Base-by-base conservation (phyloP, 2,329 filamentous ascomycete genomes). In the Huntiella savannae region DNA sequence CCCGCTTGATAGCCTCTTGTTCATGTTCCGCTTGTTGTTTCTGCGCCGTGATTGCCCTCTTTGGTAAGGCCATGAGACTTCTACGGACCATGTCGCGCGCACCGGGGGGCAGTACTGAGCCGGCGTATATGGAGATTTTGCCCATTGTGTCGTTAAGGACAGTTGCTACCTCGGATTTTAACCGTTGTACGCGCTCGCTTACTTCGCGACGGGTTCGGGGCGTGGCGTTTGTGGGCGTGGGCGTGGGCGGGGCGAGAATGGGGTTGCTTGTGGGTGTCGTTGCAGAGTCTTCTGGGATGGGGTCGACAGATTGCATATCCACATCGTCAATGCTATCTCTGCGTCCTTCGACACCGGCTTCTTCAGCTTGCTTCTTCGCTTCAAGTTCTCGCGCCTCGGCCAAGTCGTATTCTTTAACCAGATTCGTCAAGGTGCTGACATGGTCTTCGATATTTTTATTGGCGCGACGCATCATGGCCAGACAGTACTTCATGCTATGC, bases 101-200 rank as follows among this genome's bases (percentile, higher is more conserved):
- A 53, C 95, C 94, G 46, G 91, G 83, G 0, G 91, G 88, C 2
- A 98, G 66, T 1, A 87, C 84, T 35, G 85, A 84, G n/a, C 87
- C 87, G 0, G 87, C 82, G 55, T 94, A 93, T 53, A 79, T 84
- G 47, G 83, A 92, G 0, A 98, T 84, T 4, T 82, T 79, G 51
- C 82, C 76, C 35, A 93, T 82, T 28, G 87, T 83, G 46, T 79
- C 76, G 53, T 87, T 83, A 10, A 96, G 69, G 0, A 79, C 81
- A 54, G 80, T 79, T 52, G 94, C 72, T 2, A 91, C 74, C 49
- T 87, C 82, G 4, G 67, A 66, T 54, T 77, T 77, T 40, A 85
- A 65, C 1, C 66, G 68, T 10, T 78, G 75, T 40, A 95, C 83
- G 46, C 71, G 70, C 41, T 75, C 71, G 3, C 68, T 69, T 13